Percentiles rank a stretch among this genome's conserved stretches.
Conservation (phyloP, 352 stramenopile species). For the Globisporangium polare region DNA sequence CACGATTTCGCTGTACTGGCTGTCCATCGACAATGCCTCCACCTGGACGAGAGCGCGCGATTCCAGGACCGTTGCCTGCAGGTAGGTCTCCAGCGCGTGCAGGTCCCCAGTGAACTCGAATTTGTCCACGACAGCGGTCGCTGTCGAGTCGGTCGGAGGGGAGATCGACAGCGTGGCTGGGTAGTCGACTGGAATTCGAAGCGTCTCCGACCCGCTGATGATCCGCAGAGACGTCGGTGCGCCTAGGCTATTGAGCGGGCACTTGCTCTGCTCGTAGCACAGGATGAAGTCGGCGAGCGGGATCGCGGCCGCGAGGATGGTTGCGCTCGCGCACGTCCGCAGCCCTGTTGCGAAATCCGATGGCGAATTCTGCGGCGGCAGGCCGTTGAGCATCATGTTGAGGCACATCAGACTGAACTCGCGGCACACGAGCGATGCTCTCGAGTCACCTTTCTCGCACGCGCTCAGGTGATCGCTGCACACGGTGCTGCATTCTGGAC, state of each 20-base stretch:
- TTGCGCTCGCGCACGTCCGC: background rate
- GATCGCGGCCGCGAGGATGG: background rate
- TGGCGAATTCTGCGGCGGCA: background rate
- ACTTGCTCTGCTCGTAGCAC: conserved; percentile 10
- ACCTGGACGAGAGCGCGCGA: conserved; percentile 2
- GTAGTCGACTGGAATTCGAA: background rate
- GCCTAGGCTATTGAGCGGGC: conserved; percentile 5
- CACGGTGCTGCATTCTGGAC: background rate
- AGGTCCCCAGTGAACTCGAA: conserved; percentile 3
- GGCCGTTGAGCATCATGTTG: background rate
- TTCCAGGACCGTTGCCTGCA: conserved; percentile 2
- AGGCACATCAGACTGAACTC: conserved; percentile 13
- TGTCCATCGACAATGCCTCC: no score
- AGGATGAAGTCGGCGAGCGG: conserved; percentile 15
- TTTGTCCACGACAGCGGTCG: background rate
- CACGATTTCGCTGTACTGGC: background rate
- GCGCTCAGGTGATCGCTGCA: conserved; percentile 1
- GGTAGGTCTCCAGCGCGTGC: background rate
- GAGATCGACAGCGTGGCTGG: conserved; percentile 2
- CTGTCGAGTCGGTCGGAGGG: background rate
- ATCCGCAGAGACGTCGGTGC: conserved; percentile 6
- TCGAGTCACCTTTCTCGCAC: conserved; percentile 5
- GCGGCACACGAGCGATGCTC: conserved; percentile 12
- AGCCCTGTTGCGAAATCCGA: background rate
- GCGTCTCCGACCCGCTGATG: background rate